Percentiles rank a stretch among this genome's conserved stretches.
Evolutionary conservation across 805 yeast genomes (phyloP).

Genomic region (Saccharomyces jurei): DNA sequence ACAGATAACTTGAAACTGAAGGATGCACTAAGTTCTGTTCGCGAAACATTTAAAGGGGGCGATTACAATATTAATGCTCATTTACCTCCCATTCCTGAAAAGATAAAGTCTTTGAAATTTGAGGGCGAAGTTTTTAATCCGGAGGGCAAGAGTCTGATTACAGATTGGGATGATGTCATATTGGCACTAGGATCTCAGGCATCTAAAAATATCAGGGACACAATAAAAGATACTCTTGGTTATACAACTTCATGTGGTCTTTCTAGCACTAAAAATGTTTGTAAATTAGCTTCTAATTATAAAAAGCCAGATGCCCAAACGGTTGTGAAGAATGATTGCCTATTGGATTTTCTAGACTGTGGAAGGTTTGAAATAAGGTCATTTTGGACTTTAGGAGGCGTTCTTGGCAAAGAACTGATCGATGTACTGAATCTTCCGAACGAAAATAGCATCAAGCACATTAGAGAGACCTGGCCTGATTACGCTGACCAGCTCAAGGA

Average conservation of each 20-base stretch:
- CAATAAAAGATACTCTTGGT: slow-evolving; percentile 47
- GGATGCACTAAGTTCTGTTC: slow-evolving; percentile 4
- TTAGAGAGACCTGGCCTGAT: slow-evolving; percentile 42
- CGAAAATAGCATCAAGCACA: slow-evolving; percentile 39
- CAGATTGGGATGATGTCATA: slow-evolving; percentile 79
- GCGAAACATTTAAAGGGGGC: slow-evolving; percentile 18
- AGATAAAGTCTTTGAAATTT: slow-evolving; percentile 15
- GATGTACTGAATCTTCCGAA: slow-evolving; percentile 45
- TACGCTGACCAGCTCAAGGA: slow-evolving; percentile 29
- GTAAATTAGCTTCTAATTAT: slow-evolving; percentile 81
- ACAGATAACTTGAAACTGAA: neutral
- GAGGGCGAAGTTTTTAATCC: slow-evolving; percentile 15
- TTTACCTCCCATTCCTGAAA: slow-evolving; percentile 21
- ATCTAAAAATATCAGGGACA: slow-evolving; percentile 44
- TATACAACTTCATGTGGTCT: slow-evolving; percentile 90
- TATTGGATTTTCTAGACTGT: slow-evolving; percentile 43
- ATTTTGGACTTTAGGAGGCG: slow-evolving; percentile 89
- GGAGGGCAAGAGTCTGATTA: slow-evolving; percentile 10
- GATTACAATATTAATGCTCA: slow-evolving; percentile 17
- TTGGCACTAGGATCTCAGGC: slow-evolving; percentile 58
- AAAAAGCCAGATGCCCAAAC: slow-evolving; percentile 86
- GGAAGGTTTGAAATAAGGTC: slow-evolving; percentile 56
- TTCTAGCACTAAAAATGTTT: slow-evolving; percentile 64
- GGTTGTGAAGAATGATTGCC: slow-evolving; percentile 44
- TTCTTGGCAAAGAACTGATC: slow-evolving; percentile 56